phyloP scores from a whole-genome alignment of 768 basidiomycete genomes.

The Tubosaeta sp. region DNA sequence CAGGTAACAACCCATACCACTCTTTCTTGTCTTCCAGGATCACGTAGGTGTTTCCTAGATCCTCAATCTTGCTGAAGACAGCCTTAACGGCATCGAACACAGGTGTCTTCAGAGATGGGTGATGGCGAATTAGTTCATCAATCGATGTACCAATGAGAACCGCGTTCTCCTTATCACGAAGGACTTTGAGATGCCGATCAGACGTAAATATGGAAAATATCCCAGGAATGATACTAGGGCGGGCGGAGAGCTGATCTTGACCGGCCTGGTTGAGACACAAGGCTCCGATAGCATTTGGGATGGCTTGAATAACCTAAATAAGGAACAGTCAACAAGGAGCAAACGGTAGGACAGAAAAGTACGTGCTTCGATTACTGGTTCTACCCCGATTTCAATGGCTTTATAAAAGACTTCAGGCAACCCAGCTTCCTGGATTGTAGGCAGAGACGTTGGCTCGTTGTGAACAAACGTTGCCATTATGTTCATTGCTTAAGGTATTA shows the following conservation, averaged over 20 bases:
- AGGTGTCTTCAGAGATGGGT: constrained; percentile 76
- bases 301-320: constrained; percentile 78
- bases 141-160: constrained; percentile 83
- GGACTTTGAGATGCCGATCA: constrained; percentile 73
- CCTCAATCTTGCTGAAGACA: constrained; percentile 70
- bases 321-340: constrained; percentile 2
- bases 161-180: constrained; percentile 92
- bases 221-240: constrained; percentile 77
- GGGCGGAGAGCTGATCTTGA: constrained; percentile 70
- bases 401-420: constrained; percentile 88
- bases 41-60: constrained; percentile 58
- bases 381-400: constrained; percentile 78
- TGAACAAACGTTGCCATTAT: constrained; percentile 97
- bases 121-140: constrained; percentile 95
- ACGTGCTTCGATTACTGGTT: constrained; percentile 81
- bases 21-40: constrained; percentile 56
- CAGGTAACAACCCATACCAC: constrained; percentile 59
- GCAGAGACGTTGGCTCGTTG: constrained; percentile 94
- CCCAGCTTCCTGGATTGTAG: constrained; percentile 87
- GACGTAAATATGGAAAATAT: constrained; percentile 87
- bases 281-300: constrained; percentile 94
- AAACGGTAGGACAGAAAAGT: not conserved
- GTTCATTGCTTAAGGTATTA: constrained; percentile 59
- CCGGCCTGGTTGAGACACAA: constrained; percentile 92
- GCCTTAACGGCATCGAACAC: constrained; percentile 76